Base-by-base conservation (phyloP, 2,329 filamentous ascomycete species). In the Trichophyton schoenleinii region DNA sequence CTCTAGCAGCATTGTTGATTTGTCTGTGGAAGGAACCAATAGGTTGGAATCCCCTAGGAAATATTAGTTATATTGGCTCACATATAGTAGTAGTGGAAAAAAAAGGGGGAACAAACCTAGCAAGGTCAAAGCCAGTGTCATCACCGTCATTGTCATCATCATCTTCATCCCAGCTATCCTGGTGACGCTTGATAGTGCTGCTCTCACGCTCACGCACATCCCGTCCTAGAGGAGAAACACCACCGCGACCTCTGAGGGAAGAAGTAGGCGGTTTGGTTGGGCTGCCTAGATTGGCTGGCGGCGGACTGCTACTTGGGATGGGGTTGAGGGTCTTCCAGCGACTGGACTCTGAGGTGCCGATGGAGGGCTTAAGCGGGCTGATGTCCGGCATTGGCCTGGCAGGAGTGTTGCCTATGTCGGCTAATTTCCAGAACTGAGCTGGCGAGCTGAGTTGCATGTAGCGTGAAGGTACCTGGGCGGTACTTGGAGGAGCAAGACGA, bases 401-500 rank as follows among this genome's bases (percentile, higher is more conserved):
- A n/a, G 76, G 75, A 0, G 75, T 78, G 64, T 74, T 77, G 11
- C 74, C 75, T 60, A 78, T 76, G 62, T 75, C 74, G 20, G 74
- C 75, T 48, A 77, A 76, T 60, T 78, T 79, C 77, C 77, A 80
- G 66, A 79, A 80, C 49, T 79, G 76, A 3, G 77, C 77, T 1
- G 78, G 78, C 3, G 76, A 79, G 63, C 77, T 79, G 70, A 79
- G 76, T 3, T 77, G 76, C 77, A 80, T 79, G 66, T 79, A 79
- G 64, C 78, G 79, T 20, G 76, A 78, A 1, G 78, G 78, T 15
- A 78, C 73, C 60, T 78, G 77, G 2, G 76, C 74, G 1, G 78
- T 79, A 65, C 76, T 79, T 0, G 78, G 78, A 6, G 77, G 77
- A 11, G 76, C 77, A 3, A 79, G 70, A 7, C 74, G 74, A 3